Evolutionary conservation across 208 protist species (phyloP).

Genomic region (Wallacemonas collosoma): DNA sequence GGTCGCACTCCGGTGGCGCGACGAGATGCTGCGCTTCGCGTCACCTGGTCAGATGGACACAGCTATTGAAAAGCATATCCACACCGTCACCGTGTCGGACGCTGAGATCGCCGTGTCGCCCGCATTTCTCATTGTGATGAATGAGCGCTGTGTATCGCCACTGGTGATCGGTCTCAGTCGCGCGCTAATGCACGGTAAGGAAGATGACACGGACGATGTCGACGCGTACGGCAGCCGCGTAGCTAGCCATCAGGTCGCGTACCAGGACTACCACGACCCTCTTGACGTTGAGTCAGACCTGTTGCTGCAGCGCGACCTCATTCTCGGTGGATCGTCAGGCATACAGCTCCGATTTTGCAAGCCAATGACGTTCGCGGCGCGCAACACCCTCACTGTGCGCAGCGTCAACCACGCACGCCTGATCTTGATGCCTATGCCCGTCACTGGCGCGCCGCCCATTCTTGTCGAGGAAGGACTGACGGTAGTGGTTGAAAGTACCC

Average conservation of each 20-base stretch:
- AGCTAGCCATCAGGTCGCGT: background rate
- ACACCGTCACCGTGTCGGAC: background rate
- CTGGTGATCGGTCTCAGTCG: background rate
- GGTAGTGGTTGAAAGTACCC: constrained; percentile 35
- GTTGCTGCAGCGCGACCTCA: constrained; percentile 31
- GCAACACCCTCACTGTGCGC: constrained; percentile 35
- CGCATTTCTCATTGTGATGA: constrained; percentile 13
- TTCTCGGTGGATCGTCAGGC: constrained; percentile 34
- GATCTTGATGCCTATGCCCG: constrained; percentile 28
- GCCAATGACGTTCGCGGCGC: background rate
- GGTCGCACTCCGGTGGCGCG: constrained; percentile 5
- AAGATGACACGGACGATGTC: background rate
- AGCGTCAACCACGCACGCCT: constrained; percentile 45
- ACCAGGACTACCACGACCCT: constrained; percentile 9
- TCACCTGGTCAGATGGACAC: background rate
- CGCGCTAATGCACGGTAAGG: background rate
- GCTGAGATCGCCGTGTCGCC: constrained; percentile 10
- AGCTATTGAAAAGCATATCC: constrained; percentile 8
- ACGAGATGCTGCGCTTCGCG: constrained; percentile 10
- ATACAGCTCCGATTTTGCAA: constrained; percentile 36
- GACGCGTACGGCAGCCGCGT: background rate
- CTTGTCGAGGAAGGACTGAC: constrained; percentile 45
- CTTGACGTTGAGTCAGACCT: constrained; percentile 17
- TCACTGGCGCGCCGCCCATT: constrained; percentile 27
- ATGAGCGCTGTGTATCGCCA: constrained; percentile 12